These are phyloP conservation scores for Wallacemonas sp. DNA, from an alignment of 208 protist species.

Conservation along the genomic window DNA sequence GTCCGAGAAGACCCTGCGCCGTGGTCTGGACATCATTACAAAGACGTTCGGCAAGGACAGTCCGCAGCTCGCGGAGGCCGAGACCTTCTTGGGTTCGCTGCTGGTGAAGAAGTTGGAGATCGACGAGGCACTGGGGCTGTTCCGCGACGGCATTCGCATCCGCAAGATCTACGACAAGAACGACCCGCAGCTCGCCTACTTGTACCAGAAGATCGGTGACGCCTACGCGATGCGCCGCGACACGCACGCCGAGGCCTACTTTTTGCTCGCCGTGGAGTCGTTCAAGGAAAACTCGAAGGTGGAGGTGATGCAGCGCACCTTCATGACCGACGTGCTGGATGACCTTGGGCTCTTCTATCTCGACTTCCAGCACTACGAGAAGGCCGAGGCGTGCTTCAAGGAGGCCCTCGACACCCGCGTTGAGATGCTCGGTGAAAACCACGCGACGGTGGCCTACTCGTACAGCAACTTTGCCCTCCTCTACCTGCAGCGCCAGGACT, in stretches of 20 bases:
- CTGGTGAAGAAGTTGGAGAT: conserved; percentile 68
- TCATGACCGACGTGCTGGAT: conserved; percentile 88
- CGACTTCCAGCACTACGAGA: conserved; percentile 88
- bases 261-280: conserved; percentile 78
- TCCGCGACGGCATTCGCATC: conserved; percentile 76
- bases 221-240: conserved; percentile 82
- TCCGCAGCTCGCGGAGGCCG: conserved; percentile 73
- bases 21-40: conserved; percentile 63
- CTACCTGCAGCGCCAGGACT: conserved; percentile 74
- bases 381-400: conserved; percentile 88
- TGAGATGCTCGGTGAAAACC: conserved; percentile 84
- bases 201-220: conserved; percentile 89
- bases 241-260: conserved; percentile 85
- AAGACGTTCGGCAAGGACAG: conserved; percentile 67
- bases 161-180: conserved; percentile 61
- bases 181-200: conserved; percentile 81
- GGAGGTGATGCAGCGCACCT: conserved; percentile 83
- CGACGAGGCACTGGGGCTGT: conserved; percentile 55
- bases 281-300: conserved; percentile 76
- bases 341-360: conserved; percentile 89
- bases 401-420: conserved; percentile 87
- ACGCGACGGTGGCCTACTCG: conserved; percentile 88
- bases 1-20: conserved; percentile 72
- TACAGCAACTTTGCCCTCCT: conserved; percentile 90
- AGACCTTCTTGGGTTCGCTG: conserved; percentile 74